These are phyloP conservation scores for Solanum phureja DNA, from an alignment of 257 asterid genomes.

Conservation along the genomic window DNA sequence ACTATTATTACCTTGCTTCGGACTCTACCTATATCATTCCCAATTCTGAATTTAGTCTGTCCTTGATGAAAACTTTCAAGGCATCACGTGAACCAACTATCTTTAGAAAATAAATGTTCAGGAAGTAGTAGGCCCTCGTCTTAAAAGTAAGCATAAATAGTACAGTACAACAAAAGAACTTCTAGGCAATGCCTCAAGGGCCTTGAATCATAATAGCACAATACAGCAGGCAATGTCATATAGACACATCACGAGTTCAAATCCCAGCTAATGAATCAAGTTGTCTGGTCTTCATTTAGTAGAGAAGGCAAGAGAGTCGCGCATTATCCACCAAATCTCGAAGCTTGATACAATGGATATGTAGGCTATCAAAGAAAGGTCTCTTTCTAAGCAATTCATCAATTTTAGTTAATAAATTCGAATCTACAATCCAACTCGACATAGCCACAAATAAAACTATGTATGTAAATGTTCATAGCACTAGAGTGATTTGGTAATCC, in stretches of 20 bases:
- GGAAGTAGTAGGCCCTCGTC: neutral
- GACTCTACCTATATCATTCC: neutral
- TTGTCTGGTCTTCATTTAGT: neutral
- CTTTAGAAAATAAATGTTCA: neutral
- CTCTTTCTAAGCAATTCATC: neutral
- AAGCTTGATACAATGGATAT: neutral
- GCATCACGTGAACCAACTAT: neutral
- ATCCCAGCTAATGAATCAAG: neutral
- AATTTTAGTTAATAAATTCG: neutral
- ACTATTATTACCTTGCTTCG: neutral
- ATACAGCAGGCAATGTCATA: neutral
- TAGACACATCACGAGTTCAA: neutral
- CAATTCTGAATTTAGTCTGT: neutral
- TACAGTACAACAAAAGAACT: neutral
- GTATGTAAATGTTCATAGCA: neutral
- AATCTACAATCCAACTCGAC: neutral
- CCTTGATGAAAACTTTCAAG: neutral
- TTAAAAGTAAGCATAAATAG: neutral
- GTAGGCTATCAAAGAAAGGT: neutral
- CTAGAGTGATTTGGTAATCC: neutral
- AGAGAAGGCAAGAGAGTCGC: neutral
- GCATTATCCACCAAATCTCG: neutral
- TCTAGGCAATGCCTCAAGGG: neutral
- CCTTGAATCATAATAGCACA: neutral
- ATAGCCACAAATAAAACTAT: neutral